Evolutionary conservation across 148 eudicot species (phyloP), one percentile per base, ranked within the genome.

Genomic region (Dianthus caryophyllus): DNA sequence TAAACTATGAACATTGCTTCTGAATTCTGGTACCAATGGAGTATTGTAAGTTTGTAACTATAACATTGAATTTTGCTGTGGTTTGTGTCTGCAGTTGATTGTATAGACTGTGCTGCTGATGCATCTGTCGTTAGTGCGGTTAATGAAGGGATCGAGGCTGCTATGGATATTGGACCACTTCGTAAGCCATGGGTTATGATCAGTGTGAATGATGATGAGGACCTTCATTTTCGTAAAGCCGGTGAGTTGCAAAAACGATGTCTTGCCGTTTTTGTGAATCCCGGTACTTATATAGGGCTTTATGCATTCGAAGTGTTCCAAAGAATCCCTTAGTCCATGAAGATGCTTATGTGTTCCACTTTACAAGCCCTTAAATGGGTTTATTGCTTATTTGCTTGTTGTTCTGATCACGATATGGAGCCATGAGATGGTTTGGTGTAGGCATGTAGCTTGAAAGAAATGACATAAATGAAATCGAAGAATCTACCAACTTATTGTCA

Each of bases 31-130:
- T 58, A 2, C 21, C 29, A 17, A 16, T 17, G 16, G 17, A 33
- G 1, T 51, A 38, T 26, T 48, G 14, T 31, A 18, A n/a, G n/a
- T n/a, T 31, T 16, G 18, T 26, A 44, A n/a, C n/a, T n/a, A n/a
- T n/a, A 63, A 38, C 61, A 27, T 39, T 55, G 59, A 16, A 31
- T 59, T 33, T 7, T 43, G 18, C 2, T 66, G 0, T 8, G 36
- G 14, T 39, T 47, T 53, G 67, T 55, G 61, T 36, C 66, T 71
- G 67, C 67, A 91, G 97, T 91, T 85, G 97, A 92, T 78, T 92
- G 98, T 79, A 92, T 92, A 72, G 98, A 87, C 66, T 92, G 96
- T 81, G 98, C 98, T 39, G 96, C 98, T n/a, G 98, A 92, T 81
- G 96, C 75, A 11, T 77, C 98, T 0, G 98, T 89, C 61, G 88